Percentiles rank a stretch among this genome's conserved stretches.
These are phyloP conservation scores for Stygiomarasmius scandens DNA, from an alignment of 1,284 basidiomycete genomes.

Conservation along the genomic window DNA sequence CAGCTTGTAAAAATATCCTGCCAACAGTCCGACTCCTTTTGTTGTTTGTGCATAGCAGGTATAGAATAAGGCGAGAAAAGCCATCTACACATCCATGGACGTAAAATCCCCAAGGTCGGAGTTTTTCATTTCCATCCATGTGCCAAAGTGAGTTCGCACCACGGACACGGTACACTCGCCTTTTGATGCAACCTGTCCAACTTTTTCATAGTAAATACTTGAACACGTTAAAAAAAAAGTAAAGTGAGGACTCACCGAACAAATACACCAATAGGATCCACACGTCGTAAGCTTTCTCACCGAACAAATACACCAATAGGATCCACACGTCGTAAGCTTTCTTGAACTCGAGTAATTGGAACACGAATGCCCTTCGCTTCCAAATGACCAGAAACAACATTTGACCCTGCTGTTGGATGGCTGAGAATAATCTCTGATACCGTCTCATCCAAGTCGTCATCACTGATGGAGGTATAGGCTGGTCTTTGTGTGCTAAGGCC, in stretches of 20 bases:
- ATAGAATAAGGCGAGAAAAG: constrained; percentile 28
- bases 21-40: constrained; percentile 28
- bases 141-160: constrained; percentile 24
- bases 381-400: constrained; percentile 11
- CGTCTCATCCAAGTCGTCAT: constrained; percentile 14
- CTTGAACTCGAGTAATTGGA: constrained; percentile 1
- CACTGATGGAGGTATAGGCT: constrained; percentile 1
- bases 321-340: constrained; percentile 10
- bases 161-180: constrained; percentile 19
- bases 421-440: constrained; percentile 9
- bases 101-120: constrained; percentile 17
- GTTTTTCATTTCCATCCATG: constrained; percentile 22
- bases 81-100: constrained; percentile 39
- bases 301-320: constrained; percentile 10
- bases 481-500: constrained; percentile 4
- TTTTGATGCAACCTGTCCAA: constrained; percentile 14
- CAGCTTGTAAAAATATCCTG: constrained; percentile 22
- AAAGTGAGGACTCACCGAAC: constrained; percentile 5
- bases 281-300: constrained; percentile 10
- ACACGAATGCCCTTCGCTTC: neutral
- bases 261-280: constrained; percentile 13
- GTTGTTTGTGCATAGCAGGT: constrained; percentile 26
- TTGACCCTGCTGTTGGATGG: constrained; percentile 14
- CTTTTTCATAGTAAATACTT: constrained; percentile 10
- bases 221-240: neutral